Base-by-base conservation (phyloP, 768 basidiomycete genomes). In the Mycena rebaudengoi region DNA sequence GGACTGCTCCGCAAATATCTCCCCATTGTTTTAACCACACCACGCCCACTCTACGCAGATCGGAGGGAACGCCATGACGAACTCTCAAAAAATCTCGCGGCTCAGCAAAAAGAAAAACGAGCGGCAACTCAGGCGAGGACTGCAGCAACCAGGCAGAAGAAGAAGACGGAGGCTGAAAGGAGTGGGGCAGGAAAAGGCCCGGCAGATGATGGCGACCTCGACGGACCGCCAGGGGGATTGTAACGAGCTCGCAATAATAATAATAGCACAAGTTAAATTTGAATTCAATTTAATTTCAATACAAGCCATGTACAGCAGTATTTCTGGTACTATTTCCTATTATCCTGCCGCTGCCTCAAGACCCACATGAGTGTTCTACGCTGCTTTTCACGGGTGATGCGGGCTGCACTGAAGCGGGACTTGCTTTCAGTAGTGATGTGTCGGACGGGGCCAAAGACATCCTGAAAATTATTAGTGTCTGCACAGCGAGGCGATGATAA, bases 1-100 rank as follows among this genome's bases (percentile, higher is more conserved):
- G 57, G 49, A 11, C 49, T 71, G 1, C 46, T 74, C 10, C 60
- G 69, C 1, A 45, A 39, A 32, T 44, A 23, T 20, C 65, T 69
- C 0, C 62, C 55, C n/a, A 25, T 48, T 0, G 55, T 43, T 5
- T 23, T 64, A 37, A 44, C 66, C 0, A 48, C 32, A 23, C 57
- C 29, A 12, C 48, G 39, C 1, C 39, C 40, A 43, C 48, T 64
- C 2, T 59, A 33, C 49, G 4, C 23, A 10, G 50, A 59, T n/a
- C 50, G 63, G 6, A 18, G 44, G 5, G 4, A 40, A 40, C 32
- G 55, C 7, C 54, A 63, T 16, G 28, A 46, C 14, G 46, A 63
- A 2, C 16, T 50, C 14, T n/a, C 39, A 11, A n/a, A 10, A 1
- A 23, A 7, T 1, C 29, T 57, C 6, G 6, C 23, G 0, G 49